Evolutionary conservation across 2,329 filamentous ascomycete species (phyloP), one percentile per base, ranked within the genome.

Genomic region (Aspergillus ustus): DNA sequence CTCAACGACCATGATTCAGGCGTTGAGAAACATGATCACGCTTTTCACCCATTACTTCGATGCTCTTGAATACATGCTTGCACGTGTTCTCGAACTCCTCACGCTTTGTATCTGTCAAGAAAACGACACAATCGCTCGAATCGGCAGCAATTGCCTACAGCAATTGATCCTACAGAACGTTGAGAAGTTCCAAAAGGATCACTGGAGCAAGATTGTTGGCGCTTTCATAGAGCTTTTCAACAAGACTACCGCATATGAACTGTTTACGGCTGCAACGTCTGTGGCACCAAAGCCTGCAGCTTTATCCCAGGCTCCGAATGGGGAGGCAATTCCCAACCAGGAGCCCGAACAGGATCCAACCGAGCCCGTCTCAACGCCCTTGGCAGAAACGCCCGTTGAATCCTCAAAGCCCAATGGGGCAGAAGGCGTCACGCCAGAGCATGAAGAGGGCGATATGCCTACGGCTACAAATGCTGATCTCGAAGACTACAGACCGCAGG

Each of bases 41-140:
- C 86, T 99, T 25, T 99, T 99, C 77, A 99, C 96, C 0, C 96
- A 99, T 78, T 99, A 98, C 78, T 99, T 99, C 67, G 92, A 96
- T 62, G 89, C 93, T 0, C 82, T 99, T 9, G 93, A 98, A 78
- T 96, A 97, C 74, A 99, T 99, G 95, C 85, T 99, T 19, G 93
- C 97, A 76, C 86, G 95, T n/a, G 98, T 99, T 76, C 80, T 99
- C 43, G 94, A 98, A 76, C 86, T 99, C 20, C 82, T 99, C 11
- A 93, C 92, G 3, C 85, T 99, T 11, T 99, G 95, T 74, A 99
- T 99, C 65, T 98, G 94, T 75, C 95, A 99, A 77, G 95, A 99
- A 75, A 99, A 99, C 70, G 95, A 99, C 72, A 99, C 96, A 0
- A 94, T 99, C 67, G 96, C 95, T 2, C 87, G 96, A 25, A 99